Evolutionary conservation across 768 basidiomycete genomes (phyloP), one percentile per base, ranked within the genome.

Genomic region (Leccinum longicurvipes): DNA sequence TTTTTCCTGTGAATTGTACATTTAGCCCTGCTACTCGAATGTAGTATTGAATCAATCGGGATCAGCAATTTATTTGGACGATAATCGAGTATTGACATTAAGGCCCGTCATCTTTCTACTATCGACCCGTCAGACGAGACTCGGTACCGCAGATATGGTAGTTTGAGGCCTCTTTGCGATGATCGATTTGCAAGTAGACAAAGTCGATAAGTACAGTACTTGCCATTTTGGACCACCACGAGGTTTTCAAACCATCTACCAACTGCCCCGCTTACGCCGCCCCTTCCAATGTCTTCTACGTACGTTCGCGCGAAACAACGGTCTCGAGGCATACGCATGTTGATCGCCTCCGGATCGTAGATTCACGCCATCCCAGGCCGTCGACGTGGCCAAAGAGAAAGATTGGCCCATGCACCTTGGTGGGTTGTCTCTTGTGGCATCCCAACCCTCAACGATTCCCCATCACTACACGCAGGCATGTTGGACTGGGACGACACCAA

Each of bases 401-500:
- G 84, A 89, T 59, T 91, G 89, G 89, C 72, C 86, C 28, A 73
- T 82, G 57, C 79, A 78, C 61, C 74, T 91, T 19, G 89, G 89
- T 85, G 50, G 25, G 76, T 65, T 10, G 53, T 45, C 27, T 47
- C 42, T 41, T 5, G 10, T 3, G 10, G 42, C 32, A n/a, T 46
- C 34, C 28, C 21, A 12, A 27, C 47, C 17, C 45, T 7, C 28
- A 21, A 17, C 19, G 28, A 7, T 23, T 25, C 41, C 23, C 32
- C 17, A 51, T 3, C 24, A 52, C 28, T 56, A 11, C 25, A 11
- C 44, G 3, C 53, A 89, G 89, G 87, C 57, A 81, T 88, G 83
- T 75, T 91, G 60, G 89, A 91, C 71, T 91, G 89, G 89, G 89
- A 91, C 65, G 67, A 72, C 12, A 89, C 86, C 47, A 82, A 72